A percentile compares a stretch with the other conserved stretches of the same genome.
These are phyloP conservation scores for Colletotrichum theobromicola DNA, from an alignment of 2,329 filamentous ascomycete genomes.

Conservation along the genomic window DNA sequence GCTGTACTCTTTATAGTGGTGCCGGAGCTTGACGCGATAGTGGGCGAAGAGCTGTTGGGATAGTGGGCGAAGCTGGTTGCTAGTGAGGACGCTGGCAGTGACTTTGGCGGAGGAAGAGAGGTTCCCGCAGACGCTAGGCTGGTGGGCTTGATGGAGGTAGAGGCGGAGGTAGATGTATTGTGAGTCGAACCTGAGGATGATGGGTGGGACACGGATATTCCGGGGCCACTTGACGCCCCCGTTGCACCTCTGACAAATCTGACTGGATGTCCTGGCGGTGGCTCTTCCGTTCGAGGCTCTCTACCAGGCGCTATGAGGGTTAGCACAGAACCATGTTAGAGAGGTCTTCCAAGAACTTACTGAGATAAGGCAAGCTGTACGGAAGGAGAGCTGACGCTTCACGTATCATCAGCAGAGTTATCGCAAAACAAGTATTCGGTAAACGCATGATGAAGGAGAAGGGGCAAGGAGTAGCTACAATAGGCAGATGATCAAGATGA, in stretches of 20 bases:
- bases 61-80: background rate
- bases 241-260: background rate
- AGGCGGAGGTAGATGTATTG: background rate
- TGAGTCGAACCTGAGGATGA: background rate
- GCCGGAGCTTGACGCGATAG: background rate
- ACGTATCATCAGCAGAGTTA: background rate
- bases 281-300: background rate
- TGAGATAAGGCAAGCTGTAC: background rate
- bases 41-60: background rate
- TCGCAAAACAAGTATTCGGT: background rate
- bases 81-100: background rate
- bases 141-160: background rate
- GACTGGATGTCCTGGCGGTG: background rate
- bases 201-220: background rate
- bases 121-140: background rate
- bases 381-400: background rate
- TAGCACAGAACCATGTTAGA: background rate
- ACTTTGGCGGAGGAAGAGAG: background rate
- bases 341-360: background rate
- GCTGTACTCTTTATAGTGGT: background rate
- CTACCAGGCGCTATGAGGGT: background rate
- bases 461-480: background rate
- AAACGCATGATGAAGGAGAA: background rate
- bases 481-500: background rate
- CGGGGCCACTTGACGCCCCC: background rate